These are phyloP conservation scores for Cyberlindnera meyerae DNA, from an alignment of 805 yeast species.

Conservation along the genomic window DNA sequence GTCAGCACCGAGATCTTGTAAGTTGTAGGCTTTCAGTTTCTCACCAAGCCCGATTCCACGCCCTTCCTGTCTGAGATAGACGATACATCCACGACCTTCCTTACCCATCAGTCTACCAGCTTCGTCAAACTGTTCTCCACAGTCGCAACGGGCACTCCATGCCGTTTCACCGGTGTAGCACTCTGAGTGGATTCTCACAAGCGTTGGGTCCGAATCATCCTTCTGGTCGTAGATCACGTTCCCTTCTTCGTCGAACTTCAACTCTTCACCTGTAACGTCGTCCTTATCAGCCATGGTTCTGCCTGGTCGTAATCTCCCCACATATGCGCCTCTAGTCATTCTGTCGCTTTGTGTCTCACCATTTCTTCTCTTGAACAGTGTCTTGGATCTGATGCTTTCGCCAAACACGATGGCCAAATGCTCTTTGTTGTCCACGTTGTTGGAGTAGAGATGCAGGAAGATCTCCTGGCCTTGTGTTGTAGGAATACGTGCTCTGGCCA, in stretches of 20 bases:
- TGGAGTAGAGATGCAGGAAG: conserved; percentile 82
- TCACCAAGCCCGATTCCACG: conserved; percentile 99
- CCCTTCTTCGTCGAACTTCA: conserved; percentile 39
- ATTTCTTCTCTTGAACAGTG: conserved; percentile 55
- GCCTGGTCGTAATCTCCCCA: conserved; percentile 88
- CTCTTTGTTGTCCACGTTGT: conserved; percentile 84
- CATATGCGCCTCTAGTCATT: conserved; percentile 98
- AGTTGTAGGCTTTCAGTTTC: conserved; percentile 90
- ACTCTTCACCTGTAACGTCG: conserved; percentile 33
- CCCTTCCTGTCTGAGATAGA: conserved; percentile 95
- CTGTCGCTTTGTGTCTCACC: conserved; percentile 86
- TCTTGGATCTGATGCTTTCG: conserved; percentile 75
- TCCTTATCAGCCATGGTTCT: conserved; percentile 65
- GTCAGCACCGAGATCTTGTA: conserved; percentile 97
- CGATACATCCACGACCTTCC: conserved; percentile 88
- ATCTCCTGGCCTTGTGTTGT: conserved; percentile 94
- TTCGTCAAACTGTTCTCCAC: conserved; percentile 98
- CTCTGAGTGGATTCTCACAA: conserved; percentile 92
- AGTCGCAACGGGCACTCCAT: conserved; percentile 98
- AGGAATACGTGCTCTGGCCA: conserved; percentile 94
- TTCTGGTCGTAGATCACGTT: conserved; percentile 25
- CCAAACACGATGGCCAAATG: conserved; percentile 97
- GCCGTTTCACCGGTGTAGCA: conserved; percentile 99
- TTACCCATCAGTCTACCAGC: conserved; percentile 92
- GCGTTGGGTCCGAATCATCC: conserved; percentile 38